Evolutionary conservation across 1,284 basidiomycete genomes (phyloP).

Genomic region (Ganoderma lucidum): DNA sequence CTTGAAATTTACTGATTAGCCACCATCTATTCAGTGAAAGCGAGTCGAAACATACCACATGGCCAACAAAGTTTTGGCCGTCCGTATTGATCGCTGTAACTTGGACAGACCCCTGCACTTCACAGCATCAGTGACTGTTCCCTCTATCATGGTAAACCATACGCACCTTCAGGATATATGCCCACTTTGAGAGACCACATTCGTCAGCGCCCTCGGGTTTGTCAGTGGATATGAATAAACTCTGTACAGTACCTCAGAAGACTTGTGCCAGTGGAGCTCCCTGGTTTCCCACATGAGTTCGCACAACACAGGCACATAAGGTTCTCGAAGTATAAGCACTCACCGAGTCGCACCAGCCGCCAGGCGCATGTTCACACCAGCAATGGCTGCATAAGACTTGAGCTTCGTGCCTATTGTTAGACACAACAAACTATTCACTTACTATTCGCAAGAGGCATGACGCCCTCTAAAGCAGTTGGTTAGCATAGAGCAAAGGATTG

Average conservation of each 20-base stretch:
- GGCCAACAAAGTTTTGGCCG: conserved; percentile 69
- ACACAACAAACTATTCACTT: conserved; percentile 25
- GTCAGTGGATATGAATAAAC: neutral
- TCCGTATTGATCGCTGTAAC: conserved; percentile 66
- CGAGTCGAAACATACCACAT: conserved; percentile 43
- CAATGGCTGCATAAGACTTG: conserved; percentile 51
- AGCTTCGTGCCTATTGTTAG: neutral
- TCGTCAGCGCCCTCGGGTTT: conserved; percentile 17
- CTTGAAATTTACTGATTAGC: conserved; percentile 27
- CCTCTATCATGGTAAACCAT: neutral
- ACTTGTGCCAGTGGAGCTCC: conserved; percentile 79
- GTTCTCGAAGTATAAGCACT: conserved; percentile 23
- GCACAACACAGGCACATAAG: neutral
- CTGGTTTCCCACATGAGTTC: conserved; percentile 42
- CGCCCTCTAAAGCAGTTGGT: conserved; percentile 46
- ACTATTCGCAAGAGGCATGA: conserved; percentile 70
- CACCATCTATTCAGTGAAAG: neutral
- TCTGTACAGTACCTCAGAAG: conserved; percentile 56
- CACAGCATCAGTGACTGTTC: neutral
- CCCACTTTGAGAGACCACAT: conserved; percentile 54
- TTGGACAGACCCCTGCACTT: conserved; percentile 63
- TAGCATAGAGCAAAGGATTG: neutral
- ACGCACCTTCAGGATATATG: conserved; percentile 64
- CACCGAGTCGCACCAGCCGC: conserved; percentile 70
- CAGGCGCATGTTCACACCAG: conserved; percentile 75